These are phyloP conservation scores for Samsoniella hepiali DNA, from an alignment of 2,329 filamentous ascomycete genomes.

Conservation along the genomic window DNA sequence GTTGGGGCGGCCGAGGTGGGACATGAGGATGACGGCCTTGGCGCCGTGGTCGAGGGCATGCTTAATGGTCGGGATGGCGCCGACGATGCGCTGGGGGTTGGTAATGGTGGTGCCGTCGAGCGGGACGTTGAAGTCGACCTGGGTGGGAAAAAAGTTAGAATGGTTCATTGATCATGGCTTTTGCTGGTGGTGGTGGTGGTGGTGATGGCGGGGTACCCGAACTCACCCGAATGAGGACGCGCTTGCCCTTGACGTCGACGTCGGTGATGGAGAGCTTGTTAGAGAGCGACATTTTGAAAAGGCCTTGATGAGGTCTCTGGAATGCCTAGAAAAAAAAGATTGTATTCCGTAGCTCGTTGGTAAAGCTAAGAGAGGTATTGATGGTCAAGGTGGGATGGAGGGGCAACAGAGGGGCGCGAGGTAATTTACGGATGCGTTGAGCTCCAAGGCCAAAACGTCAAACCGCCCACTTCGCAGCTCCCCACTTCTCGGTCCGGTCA, in stretches of 20 bases:
- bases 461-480: slow-evolving; percentile 1
- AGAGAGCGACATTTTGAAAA: slow-evolving; percentile 82
- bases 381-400: slow-evolving; percentile 17
- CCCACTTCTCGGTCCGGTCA: neutral
- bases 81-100: slow-evolving; percentile 97
- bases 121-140: slow-evolving; percentile 99
- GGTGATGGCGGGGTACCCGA: slow-evolving; percentile 30
- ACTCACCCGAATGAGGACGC: slow-evolving; percentile 92
- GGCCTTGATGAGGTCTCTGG: slow-evolving; percentile 6
- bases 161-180: neutral
- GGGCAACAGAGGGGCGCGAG: slow-evolving; percentile 15
- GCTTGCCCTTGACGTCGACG: slow-evolving; percentile 96
- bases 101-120: slow-evolving; percentile 91
- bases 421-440: slow-evolving; percentile 9
- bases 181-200: neutral
- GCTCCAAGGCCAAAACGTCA: neutral
- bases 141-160: slow-evolving; percentile 18
- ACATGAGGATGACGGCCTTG: slow-evolving; percentile 95
- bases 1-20: slow-evolving; percentile 93
- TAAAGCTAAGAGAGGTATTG: neutral
- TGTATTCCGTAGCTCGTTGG: neutral
- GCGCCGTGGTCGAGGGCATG: slow-evolving; percentile 86
- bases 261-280: slow-evolving; percentile 98
- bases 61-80: slow-evolving; percentile 92
- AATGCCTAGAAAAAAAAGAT: neutral